Percentiles rank a stretch among this genome's conserved stretches.
Conservation (phyloP, 2,329 filamentous ascomycete species). For the Thielaviopsis punctulata region DNA sequence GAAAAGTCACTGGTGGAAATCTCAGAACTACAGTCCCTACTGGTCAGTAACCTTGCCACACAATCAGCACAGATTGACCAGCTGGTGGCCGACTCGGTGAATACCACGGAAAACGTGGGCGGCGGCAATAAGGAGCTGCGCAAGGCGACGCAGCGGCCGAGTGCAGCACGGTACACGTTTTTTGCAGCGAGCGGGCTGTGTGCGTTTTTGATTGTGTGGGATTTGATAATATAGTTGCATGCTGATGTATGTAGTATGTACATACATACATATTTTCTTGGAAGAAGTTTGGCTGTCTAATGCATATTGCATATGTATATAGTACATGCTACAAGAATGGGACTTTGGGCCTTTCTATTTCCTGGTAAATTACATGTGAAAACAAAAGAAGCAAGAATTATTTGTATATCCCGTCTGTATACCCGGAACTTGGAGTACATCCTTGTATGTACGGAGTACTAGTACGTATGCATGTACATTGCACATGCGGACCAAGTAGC, state of each 20-base stretch:
- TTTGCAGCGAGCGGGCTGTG: conserved; percentile 64
- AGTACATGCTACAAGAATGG: too few species aligned
- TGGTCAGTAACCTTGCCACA: conserved; percentile 68
- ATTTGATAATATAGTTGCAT: conserved; percentile 51
- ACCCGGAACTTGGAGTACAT: not conserved
- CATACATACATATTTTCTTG: too few species aligned
- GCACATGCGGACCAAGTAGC: not conserved
- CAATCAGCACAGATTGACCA: conserved; percentile 84
- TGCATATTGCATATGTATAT: too few species aligned
- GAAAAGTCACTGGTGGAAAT: conserved; percentile 88
- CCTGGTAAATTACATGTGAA: too few species aligned
- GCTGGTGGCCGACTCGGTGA: conserved; percentile 65
- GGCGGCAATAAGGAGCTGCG: conserved; percentile 85
- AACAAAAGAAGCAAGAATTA: too few species aligned
- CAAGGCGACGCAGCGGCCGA: conserved; percentile 55
- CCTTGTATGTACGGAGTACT: too few species aligned
- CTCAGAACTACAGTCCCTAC: conserved; percentile 73
- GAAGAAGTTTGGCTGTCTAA: too few species aligned
- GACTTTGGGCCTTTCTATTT: too few species aligned
- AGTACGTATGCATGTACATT: too few species aligned
- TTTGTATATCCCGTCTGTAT: too few species aligned
- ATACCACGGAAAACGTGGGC: conserved; percentile 72
- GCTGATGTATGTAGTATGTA: too few species aligned
- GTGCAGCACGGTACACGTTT: conserved; percentile 61
- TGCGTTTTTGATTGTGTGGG: conserved; percentile 59